Evolutionary conservation across 768 basidiomycete genomes (phyloP), one percentile per base, ranked within the genome.

Genomic region (Boletus rufocinnamomeus): DNA sequence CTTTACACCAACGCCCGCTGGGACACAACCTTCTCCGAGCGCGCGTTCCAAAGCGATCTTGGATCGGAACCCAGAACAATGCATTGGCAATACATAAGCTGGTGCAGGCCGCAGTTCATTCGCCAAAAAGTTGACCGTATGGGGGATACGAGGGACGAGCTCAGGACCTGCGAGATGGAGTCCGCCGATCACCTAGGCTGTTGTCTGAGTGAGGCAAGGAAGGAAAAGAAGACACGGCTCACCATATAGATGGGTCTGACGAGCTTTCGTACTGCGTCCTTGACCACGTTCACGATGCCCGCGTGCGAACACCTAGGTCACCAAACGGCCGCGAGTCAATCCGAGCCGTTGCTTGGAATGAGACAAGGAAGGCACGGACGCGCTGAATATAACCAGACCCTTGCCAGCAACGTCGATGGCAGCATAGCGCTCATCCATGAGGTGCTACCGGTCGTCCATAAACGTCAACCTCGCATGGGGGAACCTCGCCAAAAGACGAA

Each of bases 361-460:
- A 56, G 11, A 45, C 11, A n/a, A 28, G 50, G 43, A 16, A 41
- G 23, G 35, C 13, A 80, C 90, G 71, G 59, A 91, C 87, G 93
- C 85, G 76, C 89, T 92, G 72, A 95, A 92, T 55, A 94, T 79
- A 25, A 93, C 81, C 53, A 93, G 72, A 1, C 92, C 92, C 67
- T 91, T 93, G 9, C 88, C 91, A n/a, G 78, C 77, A 0, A 94
- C 87, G 70, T 93, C 89, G 27, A 93, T 74, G 0, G 76, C 86
- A 49, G 82, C 84, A 67, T 93, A 94, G 25, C 93, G 79, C 68
- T 94, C 93, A 63, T 93, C 92, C 84, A 87, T 84, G 62, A 94
- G 84, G 50, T 87, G 79, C 89, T 93, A 57, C 5, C 52, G 7
- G 48, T 38, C 27, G 4, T 41, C 35, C 9, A 32, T 9, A 1